Conservation (phyloP, 805 yeast genomes). For the Candida silvatica region DNA sequence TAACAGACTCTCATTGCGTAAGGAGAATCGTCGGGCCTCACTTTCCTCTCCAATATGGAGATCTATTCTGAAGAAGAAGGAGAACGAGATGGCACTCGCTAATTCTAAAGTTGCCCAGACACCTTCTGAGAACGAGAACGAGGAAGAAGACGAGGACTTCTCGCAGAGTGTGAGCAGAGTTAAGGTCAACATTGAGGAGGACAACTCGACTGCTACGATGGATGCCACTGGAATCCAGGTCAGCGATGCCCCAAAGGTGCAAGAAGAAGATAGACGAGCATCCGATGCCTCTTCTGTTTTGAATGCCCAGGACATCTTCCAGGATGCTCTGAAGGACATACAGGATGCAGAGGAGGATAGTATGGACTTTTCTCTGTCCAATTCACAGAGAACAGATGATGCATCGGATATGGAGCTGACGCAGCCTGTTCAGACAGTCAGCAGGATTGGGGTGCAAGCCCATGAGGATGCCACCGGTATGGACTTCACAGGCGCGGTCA, state of each 20-base stretch:
- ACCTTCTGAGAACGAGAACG: background rate
- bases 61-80: no score
- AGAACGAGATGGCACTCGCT: no score
- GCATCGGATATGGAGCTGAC: background rate
- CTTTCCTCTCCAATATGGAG: no score
- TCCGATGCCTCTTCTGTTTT: background rate
- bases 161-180: background rate
- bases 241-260: no score
- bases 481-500: no score
- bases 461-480: no score
- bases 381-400: slow-evolving; percentile 2
- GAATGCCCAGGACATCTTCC: slow-evolving; percentile 5
- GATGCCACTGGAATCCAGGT: slow-evolving; percentile 13
- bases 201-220: slow-evolving; percentile 19
- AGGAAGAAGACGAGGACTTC: slow-evolving; percentile 3
- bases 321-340: slow-evolving; percentile 4
- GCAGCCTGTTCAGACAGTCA: background rate
- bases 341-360: slow-evolving; percentile 6
- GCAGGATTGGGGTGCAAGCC: no score
- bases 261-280: slow-evolving; percentile 2
- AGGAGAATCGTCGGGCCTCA: no score
- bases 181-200: slow-evolving; percentile 13
- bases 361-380: no score
- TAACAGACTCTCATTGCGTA: no score
- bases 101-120: no score